Percentiles rank a stretch among this genome's conserved stretches.
phyloP scores from a whole-genome alignment of 352 stramenopile genomes.

The Phytophthora citricola region DNA sequence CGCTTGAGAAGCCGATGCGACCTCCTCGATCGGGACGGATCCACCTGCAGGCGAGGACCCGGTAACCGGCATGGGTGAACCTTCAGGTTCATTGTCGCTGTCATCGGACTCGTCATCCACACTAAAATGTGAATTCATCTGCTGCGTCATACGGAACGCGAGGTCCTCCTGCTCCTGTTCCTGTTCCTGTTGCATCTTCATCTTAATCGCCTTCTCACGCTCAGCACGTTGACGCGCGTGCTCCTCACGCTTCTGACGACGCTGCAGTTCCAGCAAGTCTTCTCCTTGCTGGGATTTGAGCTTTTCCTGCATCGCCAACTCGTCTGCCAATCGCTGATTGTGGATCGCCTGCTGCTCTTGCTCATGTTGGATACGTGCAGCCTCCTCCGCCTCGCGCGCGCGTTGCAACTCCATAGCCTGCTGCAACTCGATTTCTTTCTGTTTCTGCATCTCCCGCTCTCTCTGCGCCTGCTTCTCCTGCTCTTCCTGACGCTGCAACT shows the following conservation, averaged over 20 bases:
- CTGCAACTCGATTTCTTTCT: conserved; percentile 29
- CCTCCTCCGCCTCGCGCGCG: conserved; percentile 32
- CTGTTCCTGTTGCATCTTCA: conserved; percentile 36
- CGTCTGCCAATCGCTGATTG: conserved; percentile 37
- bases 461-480: conserved; percentile 36
- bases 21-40: conserved; percentile 21
- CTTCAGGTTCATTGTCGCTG: conserved; percentile 36
- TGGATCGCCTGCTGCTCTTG: conserved; percentile 36
- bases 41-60: conserved; percentile 14
- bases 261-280: conserved; percentile 64
- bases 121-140: conserved; percentile 47
- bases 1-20: conserved; percentile 8
- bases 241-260: conserved; percentile 74
- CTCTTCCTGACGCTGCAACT: conserved; percentile 41
- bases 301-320: conserved; percentile 40
- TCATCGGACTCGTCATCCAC: conserved; percentile 45
- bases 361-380: conserved; percentile 29
- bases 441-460: conserved; percentile 23
- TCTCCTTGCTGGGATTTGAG: conserved; percentile 43
- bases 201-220: conserved; percentile 47
- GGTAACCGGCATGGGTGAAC: conserved; percentile 13
- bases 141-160: conserved; percentile 43
- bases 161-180: conserved; percentile 53
- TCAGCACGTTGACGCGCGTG: conserved; percentile 64
- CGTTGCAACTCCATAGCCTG: conserved; percentile 31